Conservation (phyloP, 2,329 filamentous ascomycete genomes). For the Venturia oleaginea region DNA sequence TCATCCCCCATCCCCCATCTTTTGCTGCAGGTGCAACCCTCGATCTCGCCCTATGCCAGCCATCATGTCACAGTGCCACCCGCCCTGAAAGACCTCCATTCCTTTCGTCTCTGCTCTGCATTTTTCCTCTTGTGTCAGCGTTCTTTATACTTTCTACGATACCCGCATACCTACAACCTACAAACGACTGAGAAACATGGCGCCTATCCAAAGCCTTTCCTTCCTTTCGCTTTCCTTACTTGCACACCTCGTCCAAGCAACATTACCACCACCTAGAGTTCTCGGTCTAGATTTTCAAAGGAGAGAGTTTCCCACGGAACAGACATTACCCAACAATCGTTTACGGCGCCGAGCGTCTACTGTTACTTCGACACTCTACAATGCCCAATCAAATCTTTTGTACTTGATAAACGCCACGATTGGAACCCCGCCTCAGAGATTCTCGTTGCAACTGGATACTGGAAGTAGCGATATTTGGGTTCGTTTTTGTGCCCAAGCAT, state of each 20-base stretch:
- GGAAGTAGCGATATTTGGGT: constrained; percentile 54
- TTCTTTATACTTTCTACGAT: background rate
- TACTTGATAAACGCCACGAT: constrained; percentile 50
- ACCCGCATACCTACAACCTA: background rate
- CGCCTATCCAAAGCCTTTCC: background rate
- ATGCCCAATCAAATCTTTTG: constrained; percentile 22
- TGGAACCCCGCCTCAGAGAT: constrained; percentile 46
- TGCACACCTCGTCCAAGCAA: background rate
- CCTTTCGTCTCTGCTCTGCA: background rate
- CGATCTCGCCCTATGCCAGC: background rate
- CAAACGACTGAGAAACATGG: background rate
- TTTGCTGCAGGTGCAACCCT: background rate
- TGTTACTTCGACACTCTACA: constrained; percentile 8
- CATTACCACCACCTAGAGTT: background rate
- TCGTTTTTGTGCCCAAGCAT: background rate
- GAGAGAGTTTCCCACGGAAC: background rate
- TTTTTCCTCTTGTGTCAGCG: background rate
- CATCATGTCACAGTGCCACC: background rate
- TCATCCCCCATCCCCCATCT: background rate
- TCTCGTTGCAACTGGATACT: constrained; percentile 52
- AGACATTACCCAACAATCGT: background rate
- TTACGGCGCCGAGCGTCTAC: constrained; percentile 2
- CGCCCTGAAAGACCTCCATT: background rate
- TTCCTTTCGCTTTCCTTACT: background rate
- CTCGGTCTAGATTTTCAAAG: constrained; percentile 5